Conservation (phyloP, 2,329 filamentous ascomycete genomes). For the Xylogone sp. region DNA sequence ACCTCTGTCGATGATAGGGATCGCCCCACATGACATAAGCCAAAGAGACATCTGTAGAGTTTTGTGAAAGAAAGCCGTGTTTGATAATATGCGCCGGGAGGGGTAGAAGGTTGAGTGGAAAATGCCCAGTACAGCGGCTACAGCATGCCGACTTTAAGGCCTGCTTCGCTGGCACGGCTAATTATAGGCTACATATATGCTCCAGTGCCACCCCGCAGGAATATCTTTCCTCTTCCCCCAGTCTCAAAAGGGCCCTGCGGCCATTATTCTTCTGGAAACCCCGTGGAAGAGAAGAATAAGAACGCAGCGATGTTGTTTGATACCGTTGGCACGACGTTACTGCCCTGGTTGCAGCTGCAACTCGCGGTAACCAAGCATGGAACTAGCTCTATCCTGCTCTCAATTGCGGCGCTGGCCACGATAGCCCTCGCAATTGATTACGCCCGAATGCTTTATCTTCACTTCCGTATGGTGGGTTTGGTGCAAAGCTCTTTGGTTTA, state of each 20-base stretch:
- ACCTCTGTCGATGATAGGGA: too few species aligned
- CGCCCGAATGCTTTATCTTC: slow-evolving; percentile 16
- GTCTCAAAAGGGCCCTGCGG: neutral
- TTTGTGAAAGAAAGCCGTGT: too few species aligned
- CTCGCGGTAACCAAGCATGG: slow-evolving; percentile 8
- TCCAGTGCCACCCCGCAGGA: neutral
- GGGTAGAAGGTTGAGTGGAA: too few species aligned
- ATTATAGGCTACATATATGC: neutral
- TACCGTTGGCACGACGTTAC: neutral
- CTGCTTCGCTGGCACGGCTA: too few species aligned
- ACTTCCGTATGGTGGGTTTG: slow-evolving; percentile 12
- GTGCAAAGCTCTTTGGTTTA: neutral
- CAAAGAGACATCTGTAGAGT: too few species aligned
- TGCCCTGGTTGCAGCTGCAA: slow-evolving; percentile 11
- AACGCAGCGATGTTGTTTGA: neutral
- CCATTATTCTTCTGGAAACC: neutral
- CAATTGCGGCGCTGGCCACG: slow-evolving; percentile 2
- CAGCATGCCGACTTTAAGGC: too few species aligned
- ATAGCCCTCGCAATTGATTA: slow-evolving; percentile 10
- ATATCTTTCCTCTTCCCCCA: neutral
- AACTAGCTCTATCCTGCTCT: slow-evolving; percentile 3
- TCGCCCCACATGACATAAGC: too few species aligned
- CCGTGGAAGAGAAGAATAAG: neutral
- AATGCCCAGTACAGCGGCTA: too few species aligned
- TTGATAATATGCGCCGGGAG: too few species aligned